Evolutionary conservation across 2,329 filamentous ascomycete species (phyloP), one percentile per base, ranked within the genome.

Genomic region (Lasiodiplodia hormozganensis): DNA sequence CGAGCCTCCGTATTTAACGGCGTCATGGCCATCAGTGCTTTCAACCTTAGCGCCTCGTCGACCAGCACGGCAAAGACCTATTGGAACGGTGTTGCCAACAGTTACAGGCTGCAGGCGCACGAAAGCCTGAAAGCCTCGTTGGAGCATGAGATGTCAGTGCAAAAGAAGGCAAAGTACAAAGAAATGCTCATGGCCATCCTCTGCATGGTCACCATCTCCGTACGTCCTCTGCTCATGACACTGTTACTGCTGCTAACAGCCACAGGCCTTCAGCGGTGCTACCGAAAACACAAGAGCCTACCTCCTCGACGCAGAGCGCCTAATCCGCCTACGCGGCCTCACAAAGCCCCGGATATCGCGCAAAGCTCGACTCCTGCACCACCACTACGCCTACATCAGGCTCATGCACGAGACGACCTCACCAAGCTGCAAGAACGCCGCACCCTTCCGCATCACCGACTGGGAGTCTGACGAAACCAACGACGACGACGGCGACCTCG

Each of bases 351-450:
- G 72, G 8, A 83, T 82, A 49, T 81, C 82, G 1, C 78, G 81
- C 18, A 81, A 82, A 23, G 73, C 79, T 0, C 79, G 83, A 2
- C 71, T 85, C 0, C 72, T 85, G 0, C 83, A 85, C 68, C 82
- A 85, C 68, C 83, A 82, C 73, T 85, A 85, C 69, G 81, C 79
- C 0, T 83, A 81, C 62, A 74, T 83, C 6, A 79, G 83, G 0
- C 78, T 85, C 0, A 80, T 85, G 21, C 75, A 81, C n/a, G 83
- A 85, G 70, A 84, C 82, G 47, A 81, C 82, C 4, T 47, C 18
- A 2, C 43, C 43, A 4, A 47, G n/a, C 43, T 18, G 40, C 40
- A 43, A 18, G 5, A 43, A 8, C 40, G 10, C 43, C 18, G 43
- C 43, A 10, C 8, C 43, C 43, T 47, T 47, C n/a, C 43, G 43